These are phyloP conservation scores for Vitis rupestris DNA, from an alignment of 164 flowering plant genomes.

Conservation along the genomic window DNA sequence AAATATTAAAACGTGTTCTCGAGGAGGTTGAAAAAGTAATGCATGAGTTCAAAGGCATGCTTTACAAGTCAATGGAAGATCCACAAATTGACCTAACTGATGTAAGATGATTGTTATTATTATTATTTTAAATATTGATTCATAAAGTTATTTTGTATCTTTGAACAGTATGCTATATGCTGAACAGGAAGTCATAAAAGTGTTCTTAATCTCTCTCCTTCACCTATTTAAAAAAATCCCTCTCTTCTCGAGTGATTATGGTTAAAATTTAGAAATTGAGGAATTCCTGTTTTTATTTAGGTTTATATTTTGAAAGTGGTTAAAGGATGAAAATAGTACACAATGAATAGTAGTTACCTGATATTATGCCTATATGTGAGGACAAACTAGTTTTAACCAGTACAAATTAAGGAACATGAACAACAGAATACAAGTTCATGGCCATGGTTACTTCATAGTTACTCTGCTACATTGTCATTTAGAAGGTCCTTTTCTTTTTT, in stretches of 20 bases:
- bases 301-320: too few relatives aligned
- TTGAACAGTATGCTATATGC: neutral
- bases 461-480: neutral
- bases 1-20: constrained; percentile 93
- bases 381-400: neutral
- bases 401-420: too few relatives aligned
- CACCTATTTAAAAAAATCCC: too few relatives aligned
- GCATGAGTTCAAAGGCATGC: constrained; percentile 91
- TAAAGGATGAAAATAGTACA: neutral
- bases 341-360: neutral
- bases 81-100: constrained; percentile 81
- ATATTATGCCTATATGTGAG: neutral
- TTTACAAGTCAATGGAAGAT: constrained; percentile 97
- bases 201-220: neutral
- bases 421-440: neutral
- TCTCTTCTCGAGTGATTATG: too few relatives aligned
- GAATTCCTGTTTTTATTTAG: too few relatives aligned
- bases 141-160: too few relatives aligned
- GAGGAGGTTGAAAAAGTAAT: constrained; percentile 99
- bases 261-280: too few relatives aligned
- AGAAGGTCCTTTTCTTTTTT: neutral
- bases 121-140: neutral
- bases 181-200: neutral
- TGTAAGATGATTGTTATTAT: constrained; percentile 36
- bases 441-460: neutral